Evolutionary conservation across 768 basidiomycete genomes (phyloP), one percentile per base, ranked within the genome.

Genomic region (Podaxis rugospora): DNA sequence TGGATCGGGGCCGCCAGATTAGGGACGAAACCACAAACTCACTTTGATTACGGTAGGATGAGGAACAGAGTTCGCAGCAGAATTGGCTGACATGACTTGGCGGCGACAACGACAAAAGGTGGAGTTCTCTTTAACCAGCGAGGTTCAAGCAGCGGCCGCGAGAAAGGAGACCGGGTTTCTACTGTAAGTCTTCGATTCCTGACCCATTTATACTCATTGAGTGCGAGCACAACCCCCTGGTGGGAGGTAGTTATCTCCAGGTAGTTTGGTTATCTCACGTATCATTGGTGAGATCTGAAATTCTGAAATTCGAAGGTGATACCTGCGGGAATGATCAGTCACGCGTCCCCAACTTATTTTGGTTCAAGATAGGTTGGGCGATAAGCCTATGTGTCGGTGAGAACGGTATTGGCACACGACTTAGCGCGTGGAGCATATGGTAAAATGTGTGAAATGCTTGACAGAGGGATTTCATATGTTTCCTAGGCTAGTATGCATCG

Each of bases 11-110:
- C 14, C 16, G 14, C 37, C 47, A 14, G 16, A n/a, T 5, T 36
- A 28, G 21, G 55, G n/a, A 4, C 21, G 18, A 2, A 23, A 53
- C 57, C 13, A n/a, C 18, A n/a, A 18, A 37, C 74, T 63, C 62
- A 86, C 86, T 71, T 81, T 70, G 58, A 89, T 76, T 37, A 88
- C 64, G 25, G 83, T 87, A 9, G 83, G 84, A 66, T 86, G 80
- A 6, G 83, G 70, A 16, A 83, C 75, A 54, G 85, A 87, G 69
- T 88, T 88, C 47, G 80, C 83, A 67, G 72, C 71, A 42, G 85
- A 57, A 10, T 61, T 88, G 16, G 86, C 86, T 83, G 87, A 57
- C 56, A 61, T 57, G 35, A 49, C 40, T 40, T 7, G 21, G 39
- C 6, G 13, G 1, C 49, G 25, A 50, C 21, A 23, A 21, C 21